phyloP scores from a whole-genome alignment of 495 filamentous ascomycete species.

The Daldinia bambusicola region DNA sequence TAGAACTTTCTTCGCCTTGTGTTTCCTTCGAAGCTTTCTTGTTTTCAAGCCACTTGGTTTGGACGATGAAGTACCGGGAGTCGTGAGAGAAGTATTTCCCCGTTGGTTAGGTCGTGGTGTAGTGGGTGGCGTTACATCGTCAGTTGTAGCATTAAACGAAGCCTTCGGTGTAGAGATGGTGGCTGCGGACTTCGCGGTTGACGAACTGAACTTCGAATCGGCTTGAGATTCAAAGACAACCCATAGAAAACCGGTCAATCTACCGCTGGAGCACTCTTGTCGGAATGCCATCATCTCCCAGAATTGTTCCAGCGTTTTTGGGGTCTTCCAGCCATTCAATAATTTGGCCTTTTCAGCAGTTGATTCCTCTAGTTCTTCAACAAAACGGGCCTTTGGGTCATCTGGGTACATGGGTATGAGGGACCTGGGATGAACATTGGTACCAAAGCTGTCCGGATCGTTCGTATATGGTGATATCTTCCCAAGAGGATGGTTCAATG shows the following conservation, averaged over 20 bases:
- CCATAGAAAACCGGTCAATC: conserved; percentile 95
- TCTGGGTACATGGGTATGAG: conserved; percentile 93
- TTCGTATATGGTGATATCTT: conserved; percentile 70
- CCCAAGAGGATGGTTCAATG: conserved; percentile 64
- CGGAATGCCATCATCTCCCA: conserved; percentile 99
- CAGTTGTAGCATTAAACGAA: conserved; percentile 42
- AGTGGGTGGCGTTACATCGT: conserved; percentile 35
- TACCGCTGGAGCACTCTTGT: conserved; percentile 92
- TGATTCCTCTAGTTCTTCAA: conserved; percentile 88
- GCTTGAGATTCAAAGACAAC: conserved; percentile 73
- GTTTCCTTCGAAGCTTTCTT: conserved; percentile 40
- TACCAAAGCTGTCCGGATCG: conserved; percentile 58
- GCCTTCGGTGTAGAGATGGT: conserved; percentile 34
- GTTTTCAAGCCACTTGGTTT: conserved; percentile 30
- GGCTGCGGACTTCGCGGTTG: conserved; percentile 6
- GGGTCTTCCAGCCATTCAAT: conserved; percentile 77
- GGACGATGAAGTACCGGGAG: conserved; percentile 20
- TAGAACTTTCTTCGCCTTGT: conserved; percentile 55
- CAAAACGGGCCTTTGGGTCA: conserved; percentile 92
- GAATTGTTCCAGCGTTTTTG: conserved; percentile 85
- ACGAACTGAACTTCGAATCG: conserved; percentile 4
- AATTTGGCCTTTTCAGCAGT: conserved; percentile 62
- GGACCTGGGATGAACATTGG: conserved; percentile 76
- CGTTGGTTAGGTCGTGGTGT: conserved; percentile 18
- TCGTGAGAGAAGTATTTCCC: conserved; percentile 1